phyloP scores from a whole-genome alignment of 192 early-diverging fungal genomes.

The Pilaira anomala region DNA sequence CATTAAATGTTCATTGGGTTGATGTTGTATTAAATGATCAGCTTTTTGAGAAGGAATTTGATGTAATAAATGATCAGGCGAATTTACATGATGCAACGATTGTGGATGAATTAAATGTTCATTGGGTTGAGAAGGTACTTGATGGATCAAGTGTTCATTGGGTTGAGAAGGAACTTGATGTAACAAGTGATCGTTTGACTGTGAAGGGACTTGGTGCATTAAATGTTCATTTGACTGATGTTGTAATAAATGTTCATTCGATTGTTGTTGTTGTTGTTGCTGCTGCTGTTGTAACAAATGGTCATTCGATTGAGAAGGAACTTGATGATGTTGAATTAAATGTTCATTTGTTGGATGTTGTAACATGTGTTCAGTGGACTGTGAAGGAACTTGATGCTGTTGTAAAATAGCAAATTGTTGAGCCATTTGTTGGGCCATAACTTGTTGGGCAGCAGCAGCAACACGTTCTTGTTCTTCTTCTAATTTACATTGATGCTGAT shows the following conservation, averaged over 20 bases:
- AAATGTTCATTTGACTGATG: background rate
- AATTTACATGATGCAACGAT: conserved; percentile 1
- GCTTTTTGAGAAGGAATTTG: background rate
- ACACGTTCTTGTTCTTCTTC: conserved; percentile 16
- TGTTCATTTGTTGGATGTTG: background rate
- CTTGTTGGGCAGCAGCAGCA: conserved; percentile 10
- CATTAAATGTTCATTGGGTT: no score
- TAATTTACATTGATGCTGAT: conserved; percentile 8
- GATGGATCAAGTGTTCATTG: background rate
- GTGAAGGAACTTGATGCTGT: background rate
- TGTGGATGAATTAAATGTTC: conserved; percentile 14
- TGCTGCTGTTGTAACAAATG: conserved; percentile 12
- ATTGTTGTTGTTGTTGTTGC: conserved; percentile 7
- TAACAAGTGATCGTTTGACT: conserved; percentile 1
- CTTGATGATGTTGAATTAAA: background rate
- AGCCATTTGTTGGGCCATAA: conserved; percentile 5
- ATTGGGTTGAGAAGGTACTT: background rate
- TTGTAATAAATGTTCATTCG: background rate
- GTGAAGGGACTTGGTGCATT: background rate
- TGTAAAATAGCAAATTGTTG: conserved; percentile 1
- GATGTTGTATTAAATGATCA: no score
- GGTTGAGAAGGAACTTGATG: background rate
- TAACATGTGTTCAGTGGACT: conserved; percentile 14
- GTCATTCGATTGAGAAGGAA: conserved; percentile 5
- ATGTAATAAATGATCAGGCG: background rate